A percentile compares a stretch with the other conserved stretches of the same genome.
These are phyloP conservation scores for Phoenix dactylifera DNA, from an alignment of 176 grass and related monocot genomes.

Conservation along the genomic window DNA sequence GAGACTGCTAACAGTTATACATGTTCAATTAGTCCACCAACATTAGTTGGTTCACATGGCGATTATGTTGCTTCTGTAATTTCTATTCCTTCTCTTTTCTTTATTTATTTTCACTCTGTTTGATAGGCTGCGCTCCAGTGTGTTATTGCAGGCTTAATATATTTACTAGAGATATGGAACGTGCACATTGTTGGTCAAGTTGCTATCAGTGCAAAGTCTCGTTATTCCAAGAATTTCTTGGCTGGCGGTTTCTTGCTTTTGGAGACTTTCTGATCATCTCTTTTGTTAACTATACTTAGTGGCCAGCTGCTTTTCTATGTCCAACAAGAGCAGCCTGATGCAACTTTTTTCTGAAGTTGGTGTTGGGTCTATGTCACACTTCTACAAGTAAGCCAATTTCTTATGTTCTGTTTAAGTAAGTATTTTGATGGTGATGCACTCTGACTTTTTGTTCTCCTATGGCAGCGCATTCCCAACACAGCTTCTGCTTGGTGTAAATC, in stretches of 20 bases:
- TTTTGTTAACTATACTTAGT: conserved; percentile 80
- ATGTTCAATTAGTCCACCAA: too few relatives aligned
- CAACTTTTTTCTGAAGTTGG: conserved; percentile 31
- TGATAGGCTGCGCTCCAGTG: conserved; percentile 35
- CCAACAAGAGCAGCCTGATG: conserved; percentile 37
- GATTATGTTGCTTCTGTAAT: too few relatives aligned
- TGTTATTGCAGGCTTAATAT: conserved; percentile 34
- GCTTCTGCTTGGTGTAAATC: conserved; percentile 10
- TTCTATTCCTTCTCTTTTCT: too few relatives aligned
- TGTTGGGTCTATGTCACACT: conserved; percentile 33
- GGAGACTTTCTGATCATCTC: conserved; percentile 42
- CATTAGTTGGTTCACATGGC: too few relatives aligned
- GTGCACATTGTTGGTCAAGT: conserved; percentile 35
- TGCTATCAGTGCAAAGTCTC: conserved; percentile 29
- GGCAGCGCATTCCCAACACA: conserved; percentile 34
- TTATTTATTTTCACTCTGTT: neutral
- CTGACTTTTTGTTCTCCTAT: conserved; percentile 2
- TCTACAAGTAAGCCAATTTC: conserved; percentile 38
- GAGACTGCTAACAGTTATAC: too few relatives aligned
- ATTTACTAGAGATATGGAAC: conserved; percentile 66
- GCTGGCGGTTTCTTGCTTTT: conserved; percentile 39
- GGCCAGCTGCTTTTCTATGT: conserved; percentile 35
- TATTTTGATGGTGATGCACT: conserved; percentile 8
- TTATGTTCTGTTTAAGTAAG: conserved; percentile 9
- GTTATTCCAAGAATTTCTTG: conserved; percentile 52